Base-by-base conservation (phyloP, 2,329 filamentous ascomycete genomes). In the Monosporascus sp. region DNA sequence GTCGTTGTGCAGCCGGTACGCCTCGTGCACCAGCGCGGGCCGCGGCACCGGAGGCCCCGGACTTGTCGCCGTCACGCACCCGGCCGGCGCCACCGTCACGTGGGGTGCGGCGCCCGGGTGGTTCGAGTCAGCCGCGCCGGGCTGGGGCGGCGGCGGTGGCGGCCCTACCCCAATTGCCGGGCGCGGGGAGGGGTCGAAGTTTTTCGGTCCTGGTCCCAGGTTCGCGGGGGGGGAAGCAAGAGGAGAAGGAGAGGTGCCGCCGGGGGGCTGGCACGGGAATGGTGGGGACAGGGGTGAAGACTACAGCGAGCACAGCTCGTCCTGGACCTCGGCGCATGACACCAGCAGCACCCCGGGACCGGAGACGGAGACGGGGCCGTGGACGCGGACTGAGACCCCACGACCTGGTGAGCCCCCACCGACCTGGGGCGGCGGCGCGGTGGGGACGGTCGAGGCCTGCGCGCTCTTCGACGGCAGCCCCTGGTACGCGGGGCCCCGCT, bases 381-480 rank as follows among this genome's bases (percentile, higher is more conserved):
- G 60, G 48, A 72, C 70, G 47, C 73, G 68, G 67, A 63, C 68
- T 2, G 11, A 9, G 31, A 35, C 31, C 31, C 9, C 31, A 5
- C 9, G 9, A 5, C 5, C 31, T 14, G 31, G 9, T 35, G 31
- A 11, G 31, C 9, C 43, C 7, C 65, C 66, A 6, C 60, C 58
- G 45, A 72, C 70, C 47, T 74, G 69, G 67, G 62, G 68, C 2
- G 70, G 69, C 46, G 68, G 70, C 43, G 66, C 31, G 11, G 31
- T 65, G 18, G 72, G 70, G 54, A 75, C 73, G 24, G 69, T 75
- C 3, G 75, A 72, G 1, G 72, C 72, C 2, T 76, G 73, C 56
- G 65, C 69, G 4, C 22, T 46, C 28, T 75, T 71, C 65, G 63
- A 66, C 56, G 72, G 71, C 3, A 70, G 68, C 31, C 69, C 70